Percentiles rank a stretch among this genome's conserved stretches.
Evolutionary conservation across 768 basidiomycete species (phyloP).

Genomic region (Calocybe gangraenosa): DNA sequence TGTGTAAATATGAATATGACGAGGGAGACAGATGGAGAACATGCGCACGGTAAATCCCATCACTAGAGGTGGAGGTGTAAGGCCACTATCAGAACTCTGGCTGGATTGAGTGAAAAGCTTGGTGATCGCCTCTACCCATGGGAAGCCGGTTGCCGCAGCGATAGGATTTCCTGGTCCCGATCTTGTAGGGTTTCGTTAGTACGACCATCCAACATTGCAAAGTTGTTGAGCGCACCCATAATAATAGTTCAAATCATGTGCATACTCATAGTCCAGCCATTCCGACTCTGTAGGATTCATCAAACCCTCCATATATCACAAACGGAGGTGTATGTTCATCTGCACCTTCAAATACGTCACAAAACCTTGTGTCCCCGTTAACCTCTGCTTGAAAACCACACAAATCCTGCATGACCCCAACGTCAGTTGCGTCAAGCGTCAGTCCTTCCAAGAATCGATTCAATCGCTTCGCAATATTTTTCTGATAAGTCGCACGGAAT

Average conservation of each 20-base stretch:
- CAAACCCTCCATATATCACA: background rate
- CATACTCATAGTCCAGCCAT: constrained; percentile 43
- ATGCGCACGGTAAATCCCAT: constrained; percentile 38
- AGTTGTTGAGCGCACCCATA: constrained; percentile 34
- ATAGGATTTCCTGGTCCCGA: constrained; percentile 43
- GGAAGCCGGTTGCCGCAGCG: constrained; percentile 33
- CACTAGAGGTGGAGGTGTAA: constrained; percentile 34
- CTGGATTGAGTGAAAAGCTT: constrained; percentile 32
- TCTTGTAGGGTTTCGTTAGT: constrained; percentile 13
- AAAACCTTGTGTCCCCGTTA: constrained; percentile 34
- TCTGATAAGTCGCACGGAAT: constrained; percentile 30
- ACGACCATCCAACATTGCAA: background rate
- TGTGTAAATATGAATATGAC: no score
- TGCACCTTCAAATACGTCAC: constrained; percentile 34
- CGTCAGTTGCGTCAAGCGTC: constrained; percentile 26
- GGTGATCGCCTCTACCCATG: constrained; percentile 35
- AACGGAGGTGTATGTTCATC: background rate
- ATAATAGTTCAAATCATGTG: constrained; percentile 41
- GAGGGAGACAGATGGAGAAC: no score
- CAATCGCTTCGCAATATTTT: constrained; percentile 27
- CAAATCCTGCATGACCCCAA: constrained; percentile 40
- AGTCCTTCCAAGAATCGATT: constrained; percentile 34
- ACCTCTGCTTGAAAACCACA: constrained; percentile 37
- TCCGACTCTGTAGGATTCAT: constrained; percentile 25
- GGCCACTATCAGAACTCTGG: constrained; percentile 20